Percentiles rank a stretch among this genome's conserved stretches.
These are phyloP conservation scores for Lepidium africanum DNA, from an alignment of 345 rosid genomes.

Conservation along the genomic window DNA sequence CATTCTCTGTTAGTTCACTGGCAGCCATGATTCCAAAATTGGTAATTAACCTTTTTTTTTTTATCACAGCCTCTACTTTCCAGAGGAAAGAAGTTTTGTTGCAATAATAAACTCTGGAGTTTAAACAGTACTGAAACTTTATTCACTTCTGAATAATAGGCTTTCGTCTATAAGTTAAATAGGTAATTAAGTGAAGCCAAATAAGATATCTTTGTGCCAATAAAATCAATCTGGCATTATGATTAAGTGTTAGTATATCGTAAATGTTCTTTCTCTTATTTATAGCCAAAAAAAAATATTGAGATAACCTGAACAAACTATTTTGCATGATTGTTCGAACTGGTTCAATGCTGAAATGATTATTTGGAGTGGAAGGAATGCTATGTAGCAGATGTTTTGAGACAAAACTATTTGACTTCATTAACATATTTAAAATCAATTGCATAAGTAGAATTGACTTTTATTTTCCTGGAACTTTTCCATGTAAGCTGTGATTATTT, in stretches of 20 bases:
- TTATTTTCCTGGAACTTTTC: neutral
- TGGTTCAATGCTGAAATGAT: neutral
- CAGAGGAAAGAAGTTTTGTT: neutral
- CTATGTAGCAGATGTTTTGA: neutral
- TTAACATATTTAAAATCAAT: neutral
- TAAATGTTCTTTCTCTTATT: neutral
- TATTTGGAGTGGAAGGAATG: neutral
- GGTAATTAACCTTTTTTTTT: constrained; percentile 37
- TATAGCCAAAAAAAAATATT: neutral
- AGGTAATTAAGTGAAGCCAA: no score
- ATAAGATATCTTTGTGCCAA: neutral
- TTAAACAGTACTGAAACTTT: neutral
- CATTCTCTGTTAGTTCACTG: constrained; percentile 78
- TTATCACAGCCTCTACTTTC: neutral
- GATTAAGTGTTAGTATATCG: neutral
- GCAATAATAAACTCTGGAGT: neutral
- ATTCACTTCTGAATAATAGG: neutral
- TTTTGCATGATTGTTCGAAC: neutral
- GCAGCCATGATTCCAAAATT: constrained; percentile 77
- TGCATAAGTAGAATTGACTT: neutral
- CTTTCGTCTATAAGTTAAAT: neutral
- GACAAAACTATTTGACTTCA: neutral
- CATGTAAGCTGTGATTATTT: neutral
- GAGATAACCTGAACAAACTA: neutral
- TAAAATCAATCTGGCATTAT: neutral